These are phyloP conservation scores for Papilionanthe hybrid DNA, from an alignment of 116 monocot genomes.

Conservation along the genomic window DNA sequence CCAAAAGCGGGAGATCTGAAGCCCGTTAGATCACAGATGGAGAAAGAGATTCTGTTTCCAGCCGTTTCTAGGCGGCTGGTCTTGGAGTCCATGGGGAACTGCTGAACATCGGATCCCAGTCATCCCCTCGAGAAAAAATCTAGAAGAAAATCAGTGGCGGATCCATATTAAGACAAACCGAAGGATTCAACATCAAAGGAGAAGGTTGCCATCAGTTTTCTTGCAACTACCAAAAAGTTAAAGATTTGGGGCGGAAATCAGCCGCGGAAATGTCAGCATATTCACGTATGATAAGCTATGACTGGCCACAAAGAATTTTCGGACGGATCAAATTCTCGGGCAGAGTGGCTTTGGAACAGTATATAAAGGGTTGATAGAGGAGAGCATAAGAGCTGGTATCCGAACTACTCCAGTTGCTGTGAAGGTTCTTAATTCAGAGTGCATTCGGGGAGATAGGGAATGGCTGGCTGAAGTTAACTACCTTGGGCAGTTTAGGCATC, in stretches of 20 bases:
- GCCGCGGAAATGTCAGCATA: slow-evolving; percentile 39
- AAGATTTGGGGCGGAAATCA: slow-evolving; percentile 34
- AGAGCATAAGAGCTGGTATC: slow-evolving; percentile 55
- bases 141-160: neutral
- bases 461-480: slow-evolving; percentile 98
- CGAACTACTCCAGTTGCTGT: slow-evolving; percentile 66
- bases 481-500: slow-evolving; percentile 87
- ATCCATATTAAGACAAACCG: slow-evolving; percentile 4
- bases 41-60: slow-evolving; percentile 6
- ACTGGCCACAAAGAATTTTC: slow-evolving; percentile 61
- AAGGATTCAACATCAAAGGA: neutral
- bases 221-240: slow-evolving; percentile 39
- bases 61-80: neutral
- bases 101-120: slow-evolving; percentile 20
- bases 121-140: slow-evolving; percentile 8
- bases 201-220: neutral
- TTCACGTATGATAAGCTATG: slow-evolving; percentile 61
- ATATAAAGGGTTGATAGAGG: slow-evolving; percentile 76
- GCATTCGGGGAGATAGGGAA: slow-evolving; percentile 86
- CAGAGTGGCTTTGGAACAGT: slow-evolving; percentile 92
- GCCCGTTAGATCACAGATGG: slow-evolving; percentile 7
- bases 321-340: slow-evolving; percentile 69
- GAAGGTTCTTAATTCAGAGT: slow-evolving; percentile 75
- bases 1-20: neutral
- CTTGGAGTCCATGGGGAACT: slow-evolving; percentile 29